Percentiles rank a stretch among this genome's conserved stretches.
Conservation (phyloP, 352 stramenopile genomes). For the Globisporangium nagaii region DNA sequence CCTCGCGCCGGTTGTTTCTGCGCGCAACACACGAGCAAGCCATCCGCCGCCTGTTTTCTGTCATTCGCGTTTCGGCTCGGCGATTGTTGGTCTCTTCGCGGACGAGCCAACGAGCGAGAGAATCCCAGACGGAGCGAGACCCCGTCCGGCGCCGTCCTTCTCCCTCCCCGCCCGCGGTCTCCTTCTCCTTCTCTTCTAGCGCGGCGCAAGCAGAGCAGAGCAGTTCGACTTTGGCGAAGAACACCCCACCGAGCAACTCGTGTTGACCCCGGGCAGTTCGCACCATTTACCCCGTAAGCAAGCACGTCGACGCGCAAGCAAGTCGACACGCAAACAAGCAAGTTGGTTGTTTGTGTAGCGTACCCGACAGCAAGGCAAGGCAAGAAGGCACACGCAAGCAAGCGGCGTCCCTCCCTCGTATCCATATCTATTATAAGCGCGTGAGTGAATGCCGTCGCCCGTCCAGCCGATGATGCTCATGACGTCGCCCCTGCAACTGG, state of each 20-base stretch:
- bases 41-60: conserved; percentile 2
- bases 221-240: conserved; percentile 26
- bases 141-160: background rate
- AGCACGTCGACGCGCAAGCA: background rate
- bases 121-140: background rate
- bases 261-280: conserved; percentile 1
- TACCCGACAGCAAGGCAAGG: no score
- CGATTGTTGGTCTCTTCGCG: conserved; percentile 3
- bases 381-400: no score
- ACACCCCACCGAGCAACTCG: conserved; percentile 4
- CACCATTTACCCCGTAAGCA: conserved; percentile 11
- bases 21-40: background rate
- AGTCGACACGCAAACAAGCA: background rate
- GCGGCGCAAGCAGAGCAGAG: no score
- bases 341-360: conserved; percentile 6
- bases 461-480: conserved; percentile 33
- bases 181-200: background rate
- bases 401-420: background rate
- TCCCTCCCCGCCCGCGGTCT: background rate
- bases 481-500: conserved; percentile 19
- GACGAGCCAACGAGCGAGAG: conserved; percentile 1
- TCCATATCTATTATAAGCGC: conserved; percentile 3
- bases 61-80: background rate
- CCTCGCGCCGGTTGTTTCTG: background rate
- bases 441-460: background rate